A percentile compares a stretch with the other conserved stretches of the same genome.
These are phyloP conservation scores for Flaveria sonorensis DNA, from an alignment of 129 eudicot genomes.

Conservation along the genomic window DNA sequence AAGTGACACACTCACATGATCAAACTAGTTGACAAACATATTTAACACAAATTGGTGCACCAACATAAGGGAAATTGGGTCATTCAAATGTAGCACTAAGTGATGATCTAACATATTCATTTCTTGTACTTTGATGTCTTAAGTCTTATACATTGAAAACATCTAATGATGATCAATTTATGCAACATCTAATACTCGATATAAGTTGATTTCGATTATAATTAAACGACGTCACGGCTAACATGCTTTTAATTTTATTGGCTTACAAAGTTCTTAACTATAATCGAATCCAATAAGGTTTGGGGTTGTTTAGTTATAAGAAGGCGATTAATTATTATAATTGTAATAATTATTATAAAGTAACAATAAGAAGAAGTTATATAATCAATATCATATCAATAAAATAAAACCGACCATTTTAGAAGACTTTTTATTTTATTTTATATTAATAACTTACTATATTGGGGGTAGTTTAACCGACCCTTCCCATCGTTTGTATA, in stretches of 20 bases:
- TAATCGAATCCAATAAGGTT: no score
- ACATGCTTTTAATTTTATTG: no score
- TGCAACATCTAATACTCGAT: no score
- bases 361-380: not conserved
- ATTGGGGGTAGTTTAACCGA: not conserved
- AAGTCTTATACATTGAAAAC: not conserved
- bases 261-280: no score
- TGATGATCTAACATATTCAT: constrained; percentile 29
- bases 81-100: constrained; percentile 23
- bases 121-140: not conserved
- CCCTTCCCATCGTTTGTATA: not conserved
- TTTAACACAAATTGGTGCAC: constrained; percentile 22
- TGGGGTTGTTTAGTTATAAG: no score
- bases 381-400: not conserved
- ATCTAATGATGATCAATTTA: not conserved
- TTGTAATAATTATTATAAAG: no score
- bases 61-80: constrained; percentile 1
- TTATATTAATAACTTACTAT: not conserved
- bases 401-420: constrained; percentile 10
- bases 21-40: not conserved
- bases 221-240: no score
- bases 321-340: no score
- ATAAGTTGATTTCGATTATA: no score
- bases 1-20: constrained; percentile 41
- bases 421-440: not conserved